Evolutionary conservation across 768 basidiomycete genomes (phyloP), one percentile per base, ranked within the genome.

Genomic region (Sarcodon aspratus): DNA sequence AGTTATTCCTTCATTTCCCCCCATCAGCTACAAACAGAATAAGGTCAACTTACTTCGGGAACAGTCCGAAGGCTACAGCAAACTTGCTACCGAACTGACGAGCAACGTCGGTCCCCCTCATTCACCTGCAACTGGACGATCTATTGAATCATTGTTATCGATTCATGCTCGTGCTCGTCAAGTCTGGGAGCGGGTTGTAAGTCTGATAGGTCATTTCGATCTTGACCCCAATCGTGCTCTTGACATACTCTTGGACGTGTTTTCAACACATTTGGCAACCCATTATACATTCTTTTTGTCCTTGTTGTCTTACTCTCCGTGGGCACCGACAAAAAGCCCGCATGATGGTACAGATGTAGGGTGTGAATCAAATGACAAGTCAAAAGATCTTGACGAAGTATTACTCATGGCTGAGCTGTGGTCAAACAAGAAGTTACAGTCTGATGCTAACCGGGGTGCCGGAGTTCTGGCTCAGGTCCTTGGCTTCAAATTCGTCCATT

Each of bases 31-130:
- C 70, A 93, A 92, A 64, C 95, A 99, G 65, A 92, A 92, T 69
- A 99, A 98, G 66, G 95, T 94, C 72, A 99, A 98, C 61, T 77
- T 99, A 36, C 77, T 97, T 12, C 85, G 96, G 35, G 96, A 99
- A 68, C 90, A 96, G 58, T 93, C 93, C 1, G 95, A 98, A 69
- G 96, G 96, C 7, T 99, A 92, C 68, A 90, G 90, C 62, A 93
- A 94, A 64, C 78, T 98, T 33, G 78, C 84, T 27, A 79, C 85
- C 9, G 90, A 98, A 58, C 70, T 99, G 36, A 80, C 81, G 9
- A 81, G 81, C 54, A 77, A 75, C 57, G 66, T 93, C 45, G 89
- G 88, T 1, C 80, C 81, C 18, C 67, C 88, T 7, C 87, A 93
- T 63, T 79, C 80, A 4, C 61, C 79, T 27, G 61, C 70, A 17